Base-by-base conservation (phyloP, 1,284 basidiomycete genomes). In the Rhodotorula sp. region DNA sequence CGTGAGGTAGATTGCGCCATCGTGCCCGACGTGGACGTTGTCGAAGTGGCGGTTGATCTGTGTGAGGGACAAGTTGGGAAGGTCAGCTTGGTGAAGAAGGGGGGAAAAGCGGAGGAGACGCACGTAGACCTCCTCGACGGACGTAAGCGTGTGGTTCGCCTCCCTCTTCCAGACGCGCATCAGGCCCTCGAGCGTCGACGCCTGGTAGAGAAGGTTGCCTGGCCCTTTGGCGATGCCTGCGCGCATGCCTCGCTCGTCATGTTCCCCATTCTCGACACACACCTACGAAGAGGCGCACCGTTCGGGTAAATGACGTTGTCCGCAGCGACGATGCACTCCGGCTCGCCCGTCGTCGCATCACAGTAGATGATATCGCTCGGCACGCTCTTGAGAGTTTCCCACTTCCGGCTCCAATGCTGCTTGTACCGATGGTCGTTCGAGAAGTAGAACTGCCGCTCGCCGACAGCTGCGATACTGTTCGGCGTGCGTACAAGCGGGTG, bases 381-480 rank as follows among this genome's bases (percentile, higher is more conserved):
- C 10, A 66, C 56, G 7, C 64, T 34, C n/a, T 63, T 48, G 57
- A 68, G 6, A 15, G 56, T 37, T 36, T 70, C 70, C 60, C 55
- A 61, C 19, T 48, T 37, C 32, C 73, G 67, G 5, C 64, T 34
- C 71, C n/a, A 17, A 58, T 22, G 36, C 8, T 50, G 80, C 79
- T 88, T 88, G n/a, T 78, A 74, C n/a, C 82, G 82, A 72, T 87
- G 83, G 72, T 89, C 88, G 76, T 90, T 91, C n/a, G 88, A 88
- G 77, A 89, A 86, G 80, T 86, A 87, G 66, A 90, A 86, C 70
- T n/a, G 41, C 5, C 62, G 29, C 29, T 53, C 51, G 22, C 89
- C 87, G 4, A 85, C 79, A 37, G 90, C 89, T 7, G 86, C 84
- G 19, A 91, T 75, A 76, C 90, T 88, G 78, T 91, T 91, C 0